phyloP scores from a whole-genome alignment of 1,284 basidiomycete genomes.

The Trichosporon ovoides region DNA sequence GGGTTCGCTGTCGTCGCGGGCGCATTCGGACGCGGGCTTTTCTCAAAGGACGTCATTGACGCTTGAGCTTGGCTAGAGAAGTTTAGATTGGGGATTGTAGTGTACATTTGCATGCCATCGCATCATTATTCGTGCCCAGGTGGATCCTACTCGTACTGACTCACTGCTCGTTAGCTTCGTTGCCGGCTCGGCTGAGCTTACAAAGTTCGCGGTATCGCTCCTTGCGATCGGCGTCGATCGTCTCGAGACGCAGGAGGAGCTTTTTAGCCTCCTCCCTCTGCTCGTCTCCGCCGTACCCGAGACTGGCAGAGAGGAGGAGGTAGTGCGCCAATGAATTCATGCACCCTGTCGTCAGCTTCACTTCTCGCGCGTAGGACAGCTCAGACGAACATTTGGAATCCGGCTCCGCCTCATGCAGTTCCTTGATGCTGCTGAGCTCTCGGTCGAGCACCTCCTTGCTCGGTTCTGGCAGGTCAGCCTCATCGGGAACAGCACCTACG shows the following conservation, averaged over 20 bases:
- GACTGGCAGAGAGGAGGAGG: constrained; percentile 41
- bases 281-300: neutral
- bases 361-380: neutral
- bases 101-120: constrained; percentile 15
- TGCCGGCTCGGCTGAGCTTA: constrained; percentile 12
- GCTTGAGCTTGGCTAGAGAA: neutral
- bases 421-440: constrained; percentile 77
- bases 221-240: constrained; percentile 43
- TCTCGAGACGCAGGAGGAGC: constrained; percentile 35
- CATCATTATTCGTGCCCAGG: neutral
- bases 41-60: constrained; percentile 17
- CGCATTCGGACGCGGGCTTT: constrained; percentile 69
- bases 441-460: constrained; percentile 58
- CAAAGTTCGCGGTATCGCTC: constrained; percentile 44
- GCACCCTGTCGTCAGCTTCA: constrained; percentile 68
- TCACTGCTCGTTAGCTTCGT: constrained; percentile 10
- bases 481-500: constrained; percentile 50
- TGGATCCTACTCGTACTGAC: constrained; percentile 6
- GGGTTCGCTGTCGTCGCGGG: constrained; percentile 76
- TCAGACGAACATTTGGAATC: constrained; percentile 78
- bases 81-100: neutral
- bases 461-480: constrained; percentile 51
- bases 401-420: constrained; percentile 82
- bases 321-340: constrained; percentile 84
- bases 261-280: constrained; percentile 29